phyloP scores from a whole-genome alignment of 2,329 filamentous ascomycete genomes.

The Dichotomopilus funicola region DNA sequence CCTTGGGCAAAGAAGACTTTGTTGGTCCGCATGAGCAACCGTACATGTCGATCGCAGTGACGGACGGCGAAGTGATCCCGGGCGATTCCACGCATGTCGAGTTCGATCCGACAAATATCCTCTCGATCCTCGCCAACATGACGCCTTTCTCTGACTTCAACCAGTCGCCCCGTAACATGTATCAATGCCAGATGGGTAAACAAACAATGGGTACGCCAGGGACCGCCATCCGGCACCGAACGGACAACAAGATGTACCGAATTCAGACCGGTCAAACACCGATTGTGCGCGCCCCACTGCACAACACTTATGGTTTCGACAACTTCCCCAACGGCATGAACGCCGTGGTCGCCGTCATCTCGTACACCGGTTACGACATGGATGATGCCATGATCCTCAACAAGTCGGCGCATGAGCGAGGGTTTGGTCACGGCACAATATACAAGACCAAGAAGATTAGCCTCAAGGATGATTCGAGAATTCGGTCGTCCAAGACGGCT shows the following conservation, averaged over 20 bases:
- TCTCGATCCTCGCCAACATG: constrained; percentile 97
- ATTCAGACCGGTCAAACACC: constrained; percentile 95
- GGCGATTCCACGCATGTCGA: constrained; percentile 91
- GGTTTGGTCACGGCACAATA: constrained; percentile 91
- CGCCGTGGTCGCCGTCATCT: constrained; percentile 93
- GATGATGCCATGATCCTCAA: constrained; percentile 99
- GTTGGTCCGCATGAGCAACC: constrained; percentile 94
- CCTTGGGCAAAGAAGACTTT: constrained; percentile 76
- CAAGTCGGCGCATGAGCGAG: constrained; percentile 91
- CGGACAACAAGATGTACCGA: constrained; percentile 95
- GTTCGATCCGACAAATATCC: constrained; percentile 88
- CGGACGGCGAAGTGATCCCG: constrained; percentile 80
- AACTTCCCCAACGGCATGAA: constrained; percentile 98
- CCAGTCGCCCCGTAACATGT: constrained; percentile 98
- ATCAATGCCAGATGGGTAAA: constrained; percentile 99
- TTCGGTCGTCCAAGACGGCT: constrained; percentile 59
- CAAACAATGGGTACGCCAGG: constrained; percentile 98
- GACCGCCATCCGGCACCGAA: constrained; percentile 75
- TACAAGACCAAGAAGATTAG: constrained; percentile 96
- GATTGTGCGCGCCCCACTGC: constrained; percentile 81
- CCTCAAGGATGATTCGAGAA: constrained; percentile 70
- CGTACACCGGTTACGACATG: constrained; percentile 99
- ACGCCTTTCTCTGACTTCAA: constrained; percentile 99
- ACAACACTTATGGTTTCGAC: constrained; percentile 94
- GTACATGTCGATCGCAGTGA: constrained; percentile 94